Evolutionary conservation across 345 rosid species (phyloP).

Genomic region (Mercurialis annua): DNA sequence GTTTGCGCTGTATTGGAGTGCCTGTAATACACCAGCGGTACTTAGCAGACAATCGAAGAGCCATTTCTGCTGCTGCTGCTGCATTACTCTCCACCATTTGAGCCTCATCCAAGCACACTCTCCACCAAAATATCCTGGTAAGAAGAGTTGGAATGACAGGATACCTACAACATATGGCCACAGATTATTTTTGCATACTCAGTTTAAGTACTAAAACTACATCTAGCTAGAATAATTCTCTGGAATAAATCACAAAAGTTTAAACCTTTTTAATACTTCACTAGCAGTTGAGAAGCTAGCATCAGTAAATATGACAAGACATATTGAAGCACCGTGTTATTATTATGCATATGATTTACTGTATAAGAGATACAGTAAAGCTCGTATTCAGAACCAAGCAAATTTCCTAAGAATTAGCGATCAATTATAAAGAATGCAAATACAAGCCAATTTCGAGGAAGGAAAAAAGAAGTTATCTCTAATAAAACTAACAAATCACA

Average conservation of each 20-base stretch:
- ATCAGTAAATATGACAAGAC: not conserved
- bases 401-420: not conserved
- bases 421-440: too few species aligned
- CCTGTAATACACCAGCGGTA: slow-evolving; percentile 96
- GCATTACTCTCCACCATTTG: slow-evolving; percentile 98
- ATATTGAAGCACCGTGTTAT: not conserved
- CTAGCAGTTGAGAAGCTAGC: not conserved
- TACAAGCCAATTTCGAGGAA: not conserved
- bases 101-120: slow-evolving; percentile 96
- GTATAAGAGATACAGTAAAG: not conserved
- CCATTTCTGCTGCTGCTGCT: slow-evolving; percentile 97
- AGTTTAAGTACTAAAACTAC: not conserved
- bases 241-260: not conserved
- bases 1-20: slow-evolving; percentile 91
- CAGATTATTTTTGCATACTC: slow-evolving; percentile 18
- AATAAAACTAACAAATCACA: slow-evolving; percentile 15
- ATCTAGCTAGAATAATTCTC: not conserved
- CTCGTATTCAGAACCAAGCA: not conserved
- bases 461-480: not conserved
- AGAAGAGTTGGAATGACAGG: slow-evolving; percentile 89
- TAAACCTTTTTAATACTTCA: not conserved
- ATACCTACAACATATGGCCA: slow-evolving; percentile 51
- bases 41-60: slow-evolving; percentile 68
- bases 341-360: not conserved
- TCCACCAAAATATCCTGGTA: slow-evolving; percentile 95